These are phyloP conservation scores for Dactylellina sp. DNA, from an alignment of 2,329 filamentous ascomycete species.

Conservation along the genomic window DNA sequence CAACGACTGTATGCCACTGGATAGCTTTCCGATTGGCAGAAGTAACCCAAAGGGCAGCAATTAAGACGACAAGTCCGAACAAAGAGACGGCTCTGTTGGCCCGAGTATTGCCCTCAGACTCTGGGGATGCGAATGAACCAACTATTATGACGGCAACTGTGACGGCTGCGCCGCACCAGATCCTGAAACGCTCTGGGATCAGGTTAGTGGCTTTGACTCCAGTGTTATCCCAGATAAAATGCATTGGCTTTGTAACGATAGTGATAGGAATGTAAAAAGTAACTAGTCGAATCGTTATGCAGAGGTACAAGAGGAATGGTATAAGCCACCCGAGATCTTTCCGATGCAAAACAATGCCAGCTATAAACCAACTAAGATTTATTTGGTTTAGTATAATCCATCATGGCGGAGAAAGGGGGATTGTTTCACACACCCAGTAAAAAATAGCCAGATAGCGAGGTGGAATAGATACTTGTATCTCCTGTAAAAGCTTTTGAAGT, in stretches of 20 bases:
- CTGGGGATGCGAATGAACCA: conserved; percentile 79
- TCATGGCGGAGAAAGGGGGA: conserved; percentile 41
- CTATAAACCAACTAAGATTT: conserved; percentile 76
- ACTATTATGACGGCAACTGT: conserved; percentile 80
- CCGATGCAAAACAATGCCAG: conserved; percentile 77
- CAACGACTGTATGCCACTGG: conserved; percentile 84
- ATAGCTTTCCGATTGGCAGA: conserved; percentile 75
- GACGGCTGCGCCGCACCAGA: conserved; percentile 72
- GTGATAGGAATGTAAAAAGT: conserved; percentile 78
- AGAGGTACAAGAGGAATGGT: conserved; percentile 84
- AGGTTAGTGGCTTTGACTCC: conserved; percentile 70
- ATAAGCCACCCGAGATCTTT: conserved; percentile 82
- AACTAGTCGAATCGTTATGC: conserved; percentile 77
- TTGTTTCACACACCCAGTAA: conserved; percentile 67
- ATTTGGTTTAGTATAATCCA: conserved; percentile 20
- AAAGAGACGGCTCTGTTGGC: conserved; percentile 83
- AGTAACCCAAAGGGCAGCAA: conserved; percentile 75
- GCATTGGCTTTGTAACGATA: conserved; percentile 75
- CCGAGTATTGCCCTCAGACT: conserved; percentile 80
- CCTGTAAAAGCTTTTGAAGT: conserved; percentile 27
- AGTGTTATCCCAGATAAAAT: conserved; percentile 75
- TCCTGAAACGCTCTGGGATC: conserved; percentile 76
- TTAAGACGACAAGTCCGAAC: conserved; percentile 79
- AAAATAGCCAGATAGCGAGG: conserved; percentile 63
- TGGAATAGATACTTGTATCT: conserved; percentile 45